These are phyloP conservation scores for Globisporangium solare DNA, from an alignment of 352 stramenopile species.

Conservation along the genomic window DNA sequence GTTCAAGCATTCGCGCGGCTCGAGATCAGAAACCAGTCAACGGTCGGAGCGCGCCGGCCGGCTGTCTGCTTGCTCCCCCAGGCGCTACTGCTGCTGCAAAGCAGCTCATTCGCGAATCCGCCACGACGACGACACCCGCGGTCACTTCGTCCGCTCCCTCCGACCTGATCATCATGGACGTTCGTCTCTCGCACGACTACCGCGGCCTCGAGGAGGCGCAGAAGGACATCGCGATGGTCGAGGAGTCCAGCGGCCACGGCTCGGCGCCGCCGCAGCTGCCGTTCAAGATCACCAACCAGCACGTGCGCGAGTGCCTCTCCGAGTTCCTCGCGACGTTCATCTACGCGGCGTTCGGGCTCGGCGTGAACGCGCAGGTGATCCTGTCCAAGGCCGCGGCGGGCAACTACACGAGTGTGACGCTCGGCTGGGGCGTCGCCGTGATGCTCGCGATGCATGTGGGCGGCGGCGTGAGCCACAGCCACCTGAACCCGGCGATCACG, in stretches of 20 bases:
- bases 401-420: conserved; percentile 21
- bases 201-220: conserved; percentile 19
- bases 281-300: conserved; percentile 22
- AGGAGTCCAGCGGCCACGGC: background rate
- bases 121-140: background rate
- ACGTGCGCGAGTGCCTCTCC: conserved; percentile 31
- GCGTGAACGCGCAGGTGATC: conserved; percentile 21
- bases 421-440: conserved; percentile 35
- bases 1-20: background rate
- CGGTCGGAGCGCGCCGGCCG: no score
- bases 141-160: background rate
- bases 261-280: conserved; percentile 10
- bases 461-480: conserved; percentile 29
- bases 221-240: conserved; percentile 14
- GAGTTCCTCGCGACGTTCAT: conserved; percentile 39
- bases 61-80: no score
- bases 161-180: conserved; percentile 1
- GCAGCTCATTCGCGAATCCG: background rate
- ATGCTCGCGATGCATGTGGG: conserved; percentile 31
- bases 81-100: no score
- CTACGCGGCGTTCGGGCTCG: conserved; percentile 19
- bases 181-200: conserved; percentile 12
- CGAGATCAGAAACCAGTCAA: no score
- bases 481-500: conserved; percentile 36
- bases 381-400: conserved; percentile 14